Percentiles rank a stretch among this genome's conserved stretches.
These are phyloP conservation scores for Scortechinia acanthostroma DNA, from an alignment of 2,329 filamentous ascomycete species.

Conservation along the genomic window DNA sequence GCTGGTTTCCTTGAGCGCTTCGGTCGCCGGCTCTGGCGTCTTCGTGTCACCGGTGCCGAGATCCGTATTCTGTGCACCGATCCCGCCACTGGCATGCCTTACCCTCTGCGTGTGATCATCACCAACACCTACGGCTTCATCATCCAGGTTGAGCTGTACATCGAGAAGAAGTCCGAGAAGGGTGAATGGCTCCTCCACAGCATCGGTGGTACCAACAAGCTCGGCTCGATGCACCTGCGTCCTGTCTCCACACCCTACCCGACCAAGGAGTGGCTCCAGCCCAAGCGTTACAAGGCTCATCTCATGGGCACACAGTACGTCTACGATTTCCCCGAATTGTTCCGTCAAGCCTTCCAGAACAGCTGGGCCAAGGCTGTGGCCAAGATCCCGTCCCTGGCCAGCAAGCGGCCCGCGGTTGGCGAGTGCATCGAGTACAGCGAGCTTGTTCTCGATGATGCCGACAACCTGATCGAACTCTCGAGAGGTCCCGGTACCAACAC, in stretches of 20 bases:
- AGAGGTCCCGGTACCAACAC: slow-evolving; percentile 92
- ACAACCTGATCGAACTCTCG: slow-evolving; percentile 85
- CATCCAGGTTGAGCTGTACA: slow-evolving; percentile 94
- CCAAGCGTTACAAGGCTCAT: slow-evolving; percentile 98
- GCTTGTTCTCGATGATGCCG: slow-evolving; percentile 87
- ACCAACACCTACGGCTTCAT: slow-evolving; percentile 98
- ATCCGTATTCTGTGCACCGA: slow-evolving; percentile 98
- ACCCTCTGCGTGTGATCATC: slow-evolving; percentile 90
- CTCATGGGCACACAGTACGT: slow-evolving; percentile 99
- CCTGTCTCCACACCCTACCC: slow-evolving; percentile 87
- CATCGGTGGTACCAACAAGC: slow-evolving; percentile 89
- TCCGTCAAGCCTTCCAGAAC: slow-evolving; percentile 96
- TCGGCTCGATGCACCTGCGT: slow-evolving; percentile 88
- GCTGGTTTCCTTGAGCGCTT: slow-evolving; percentile 95
- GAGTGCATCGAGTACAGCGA: slow-evolving; percentile 93
- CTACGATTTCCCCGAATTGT: slow-evolving; percentile 98
- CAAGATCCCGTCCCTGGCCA: slow-evolving; percentile 65
- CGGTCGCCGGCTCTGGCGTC: slow-evolving; percentile 86
- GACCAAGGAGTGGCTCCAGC: slow-evolving; percentile 97
- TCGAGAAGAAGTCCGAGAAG: slow-evolving; percentile 95
- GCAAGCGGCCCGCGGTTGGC: slow-evolving; percentile 76
- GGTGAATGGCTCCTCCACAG: slow-evolving; percentile 98
- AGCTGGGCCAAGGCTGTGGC: slow-evolving; percentile 74
- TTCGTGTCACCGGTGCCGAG: slow-evolving; percentile 93
- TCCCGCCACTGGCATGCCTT: slow-evolving; percentile 72